phyloP scores from a whole-genome alignment of 2,329 filamentous ascomycete genomes.

The Fusarium globosum region DNA sequence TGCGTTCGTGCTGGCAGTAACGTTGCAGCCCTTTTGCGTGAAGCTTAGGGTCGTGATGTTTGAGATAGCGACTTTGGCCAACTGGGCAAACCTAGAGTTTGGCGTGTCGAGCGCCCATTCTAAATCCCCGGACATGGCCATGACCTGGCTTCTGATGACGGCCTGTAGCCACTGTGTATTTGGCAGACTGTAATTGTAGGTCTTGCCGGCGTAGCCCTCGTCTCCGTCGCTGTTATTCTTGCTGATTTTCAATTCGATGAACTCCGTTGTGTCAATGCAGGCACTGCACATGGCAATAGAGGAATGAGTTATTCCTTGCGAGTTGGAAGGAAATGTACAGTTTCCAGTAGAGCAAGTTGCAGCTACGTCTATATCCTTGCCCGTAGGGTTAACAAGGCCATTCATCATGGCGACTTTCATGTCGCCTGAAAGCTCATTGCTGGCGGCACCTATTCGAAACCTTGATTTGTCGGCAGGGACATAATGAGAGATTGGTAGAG shows the following conservation, averaged over 20 bases:
- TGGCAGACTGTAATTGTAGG: not conserved
- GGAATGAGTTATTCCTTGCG: not conserved
- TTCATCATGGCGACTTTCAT: slow-evolving; percentile 7
- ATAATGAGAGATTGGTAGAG: not conserved
- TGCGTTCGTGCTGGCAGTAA: not conserved
- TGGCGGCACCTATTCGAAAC: rapidly evolving
- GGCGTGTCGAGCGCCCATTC: not conserved
- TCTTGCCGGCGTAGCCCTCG: not conserved
- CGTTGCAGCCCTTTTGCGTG: not conserved
- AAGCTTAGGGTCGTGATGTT: slow-evolving; percentile 1
- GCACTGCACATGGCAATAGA: slow-evolving; percentile 10
- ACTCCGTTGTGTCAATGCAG: not conserved
- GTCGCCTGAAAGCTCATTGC: rapidly evolving
- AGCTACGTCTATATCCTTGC: not conserved
- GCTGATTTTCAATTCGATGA: not conserved
- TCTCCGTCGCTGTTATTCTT: rapidly evolving
- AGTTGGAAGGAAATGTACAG: not conserved
- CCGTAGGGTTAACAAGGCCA: slow-evolving; percentile 3
- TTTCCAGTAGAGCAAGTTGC: not conserved
- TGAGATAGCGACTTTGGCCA: not conserved
- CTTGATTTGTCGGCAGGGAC: rapidly evolving
- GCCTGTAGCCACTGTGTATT: not conserved
- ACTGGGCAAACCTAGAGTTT: not conserved
- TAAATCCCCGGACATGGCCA: not conserved
- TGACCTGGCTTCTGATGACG: rapidly evolving